Evolutionary conservation across 2,329 filamentous ascomycete genomes (phyloP).

Genomic region (Tolypocladium ovalisporum): DNA sequence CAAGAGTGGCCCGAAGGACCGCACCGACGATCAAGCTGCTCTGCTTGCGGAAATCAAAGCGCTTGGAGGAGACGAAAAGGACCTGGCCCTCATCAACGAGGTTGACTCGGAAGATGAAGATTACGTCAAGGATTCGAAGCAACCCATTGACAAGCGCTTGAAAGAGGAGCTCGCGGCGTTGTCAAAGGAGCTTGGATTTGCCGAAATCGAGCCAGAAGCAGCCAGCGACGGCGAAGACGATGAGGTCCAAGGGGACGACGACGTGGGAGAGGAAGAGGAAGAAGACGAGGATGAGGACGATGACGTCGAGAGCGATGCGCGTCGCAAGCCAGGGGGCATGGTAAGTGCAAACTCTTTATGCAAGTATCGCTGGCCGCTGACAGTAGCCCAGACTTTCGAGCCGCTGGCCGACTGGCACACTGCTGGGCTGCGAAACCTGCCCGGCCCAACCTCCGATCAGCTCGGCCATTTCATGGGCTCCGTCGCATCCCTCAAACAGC

Average conservation of each 20-base stretch:
- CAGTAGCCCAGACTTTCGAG: slow-evolving; percentile 38
- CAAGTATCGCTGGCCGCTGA: slow-evolving; percentile 20
- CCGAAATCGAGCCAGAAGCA: slow-evolving; percentile 20
- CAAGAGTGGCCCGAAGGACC: slow-evolving; percentile 8
- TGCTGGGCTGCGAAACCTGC: slow-evolving; percentile 30
- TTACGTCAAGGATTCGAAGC: slow-evolving; percentile 17
- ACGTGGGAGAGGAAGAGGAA: slow-evolving; percentile 20
- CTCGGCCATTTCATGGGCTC: slow-evolving; percentile 29
- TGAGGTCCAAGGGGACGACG: slow-evolving; percentile 4
- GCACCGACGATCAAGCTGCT: slow-evolving; percentile 20
- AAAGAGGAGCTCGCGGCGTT: slow-evolving; percentile 24
- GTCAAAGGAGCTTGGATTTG: slow-evolving; percentile 27
- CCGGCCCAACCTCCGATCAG: slow-evolving; percentile 32
- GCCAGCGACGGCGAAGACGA: slow-evolving; percentile 25
- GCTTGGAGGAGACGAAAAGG: slow-evolving; percentile 54
- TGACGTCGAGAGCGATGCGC: slow-evolving; percentile 19
- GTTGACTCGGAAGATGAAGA: slow-evolving; percentile 31
- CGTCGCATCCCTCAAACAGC: slow-evolving; percentile 46
- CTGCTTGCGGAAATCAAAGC: slow-evolving; percentile 54
- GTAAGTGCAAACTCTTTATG: slow-evolving; percentile 14
- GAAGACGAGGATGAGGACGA: slow-evolving; percentile 19
- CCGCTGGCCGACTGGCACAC: slow-evolving; percentile 48
- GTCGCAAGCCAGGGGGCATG: slow-evolving; percentile 20
- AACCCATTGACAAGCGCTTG: slow-evolving; percentile 29
- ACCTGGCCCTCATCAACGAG: slow-evolving; percentile 49